Evolutionary conservation across 176 grass and related monocot genomes (phyloP).

Genomic region (Carex parvula): DNA sequence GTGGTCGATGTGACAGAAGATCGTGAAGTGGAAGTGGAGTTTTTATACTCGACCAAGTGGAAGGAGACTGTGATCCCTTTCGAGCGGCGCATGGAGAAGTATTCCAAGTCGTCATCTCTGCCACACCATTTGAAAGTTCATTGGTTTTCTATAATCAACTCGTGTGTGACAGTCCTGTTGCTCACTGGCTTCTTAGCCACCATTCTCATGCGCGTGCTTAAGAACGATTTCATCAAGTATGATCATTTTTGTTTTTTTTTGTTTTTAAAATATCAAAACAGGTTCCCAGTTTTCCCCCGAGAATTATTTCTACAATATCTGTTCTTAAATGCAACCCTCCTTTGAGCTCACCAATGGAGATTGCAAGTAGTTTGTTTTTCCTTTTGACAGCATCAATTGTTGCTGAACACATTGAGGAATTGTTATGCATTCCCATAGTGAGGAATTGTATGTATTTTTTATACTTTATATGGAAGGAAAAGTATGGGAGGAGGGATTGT

Average conservation of each 20-base stretch:
- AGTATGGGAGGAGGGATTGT: neutral
- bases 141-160: constrained; percentile 99
- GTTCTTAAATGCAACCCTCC: neutral
- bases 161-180: constrained; percentile 84
- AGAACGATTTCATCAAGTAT: constrained; percentile 99
- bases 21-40: constrained; percentile 57
- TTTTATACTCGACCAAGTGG: constrained; percentile 89
- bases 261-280: neutral
- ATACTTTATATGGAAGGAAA: neutral
- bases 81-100: constrained; percentile 95
- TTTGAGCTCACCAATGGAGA: neutral
- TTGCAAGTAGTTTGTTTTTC: neutral
- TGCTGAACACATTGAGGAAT: neutral
- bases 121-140: constrained; percentile 90
- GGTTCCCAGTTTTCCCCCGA: neutral
- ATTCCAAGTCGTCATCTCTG: constrained; percentile 71
- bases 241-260: constrained; percentile 9
- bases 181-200: constrained; percentile 89
- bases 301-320: neutral
- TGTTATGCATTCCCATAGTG: neutral
- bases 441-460: neutral
- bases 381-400: neutral
- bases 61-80: constrained; percentile 72
- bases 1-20: constrained; percentile 77
- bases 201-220: constrained; percentile 94